These are phyloP conservation scores for Porphyra umbilicalis DNA, from an alignment of 31 red algal species.

Conservation along the genomic window DNA sequence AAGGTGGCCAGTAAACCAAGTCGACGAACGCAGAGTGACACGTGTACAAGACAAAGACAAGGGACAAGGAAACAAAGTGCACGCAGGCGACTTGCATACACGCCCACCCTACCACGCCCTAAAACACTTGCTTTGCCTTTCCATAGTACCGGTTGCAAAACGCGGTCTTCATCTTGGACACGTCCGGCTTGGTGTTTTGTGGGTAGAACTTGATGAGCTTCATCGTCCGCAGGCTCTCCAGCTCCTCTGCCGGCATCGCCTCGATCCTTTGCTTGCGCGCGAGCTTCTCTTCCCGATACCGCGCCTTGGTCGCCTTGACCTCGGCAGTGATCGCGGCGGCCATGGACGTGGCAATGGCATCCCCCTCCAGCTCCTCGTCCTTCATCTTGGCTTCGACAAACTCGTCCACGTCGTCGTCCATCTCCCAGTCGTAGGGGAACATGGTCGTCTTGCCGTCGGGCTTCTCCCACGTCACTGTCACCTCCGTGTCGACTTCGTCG, in stretches of 20 bases:
- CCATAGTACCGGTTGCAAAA: constrained; percentile 97
- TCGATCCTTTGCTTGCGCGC: constrained; percentile 43
- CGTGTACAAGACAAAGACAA: neutral
- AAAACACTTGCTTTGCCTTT: constrained; percentile 59
- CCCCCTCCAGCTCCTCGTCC: constrained; percentile 52
- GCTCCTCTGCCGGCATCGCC: constrained; percentile 54
- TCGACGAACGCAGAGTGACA: too few relatives aligned
- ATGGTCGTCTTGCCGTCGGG: constrained; percentile 54
- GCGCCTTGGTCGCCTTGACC: constrained; percentile 52
- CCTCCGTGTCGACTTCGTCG: constrained; percentile 42
- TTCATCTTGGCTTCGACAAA: constrained; percentile 56
- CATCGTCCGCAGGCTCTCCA: constrained; percentile 74
- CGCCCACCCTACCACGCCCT: neutral
- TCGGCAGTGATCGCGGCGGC: constrained; percentile 55
- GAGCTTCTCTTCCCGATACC: constrained; percentile 52
- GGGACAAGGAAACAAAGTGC: neutral
- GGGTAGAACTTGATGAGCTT: constrained; percentile 94
- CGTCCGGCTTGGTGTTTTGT: constrained; percentile 62
- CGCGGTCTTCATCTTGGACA: constrained; percentile 61
- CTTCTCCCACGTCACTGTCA: constrained; percentile 66
- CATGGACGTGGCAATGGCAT: constrained; percentile 23
- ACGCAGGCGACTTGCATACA: neutral
- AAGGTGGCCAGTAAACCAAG: too few relatives aligned
- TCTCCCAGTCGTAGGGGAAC: constrained; percentile 87
- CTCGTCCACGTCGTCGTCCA: constrained; percentile 76